phyloP scores from a whole-genome alignment of 2,329 filamentous ascomycete species.

The Beauveria sp. region DNA sequence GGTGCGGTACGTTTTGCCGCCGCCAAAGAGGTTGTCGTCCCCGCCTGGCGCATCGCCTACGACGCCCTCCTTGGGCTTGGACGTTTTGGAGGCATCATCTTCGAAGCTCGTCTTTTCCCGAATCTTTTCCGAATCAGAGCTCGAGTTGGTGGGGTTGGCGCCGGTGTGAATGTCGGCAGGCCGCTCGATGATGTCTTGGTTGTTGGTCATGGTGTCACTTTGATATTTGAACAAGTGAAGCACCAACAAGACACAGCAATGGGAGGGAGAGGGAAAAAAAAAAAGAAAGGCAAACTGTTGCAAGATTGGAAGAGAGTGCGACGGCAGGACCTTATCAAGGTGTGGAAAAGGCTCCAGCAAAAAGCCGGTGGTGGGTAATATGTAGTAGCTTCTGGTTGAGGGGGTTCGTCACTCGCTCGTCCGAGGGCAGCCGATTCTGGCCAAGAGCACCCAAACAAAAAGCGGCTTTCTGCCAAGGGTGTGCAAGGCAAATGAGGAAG shows the following conservation, averaged over 20 bases:
- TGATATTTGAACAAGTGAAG: neutral
- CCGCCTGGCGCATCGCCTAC: neutral
- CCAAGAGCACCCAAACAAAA: neutral
- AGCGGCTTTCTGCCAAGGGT: slow-evolving; percentile 2
- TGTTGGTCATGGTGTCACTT: neutral
- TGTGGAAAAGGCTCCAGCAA: slow-evolving; percentile 1
- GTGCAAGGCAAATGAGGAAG: neutral
- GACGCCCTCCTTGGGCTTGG: slow-evolving; percentile 3
- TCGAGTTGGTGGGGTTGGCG: neutral
- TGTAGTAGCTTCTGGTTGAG: neutral
- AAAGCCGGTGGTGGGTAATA: neutral
- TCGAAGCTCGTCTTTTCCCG: slow-evolving; percentile 7
- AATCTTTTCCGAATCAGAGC: slow-evolving; percentile 1
- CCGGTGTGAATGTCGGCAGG: neutral
- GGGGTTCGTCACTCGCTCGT: neutral
- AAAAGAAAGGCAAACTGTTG: too few relatives aligned
- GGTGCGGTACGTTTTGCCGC: slow-evolving; percentile 25
- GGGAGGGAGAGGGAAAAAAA: neutral
- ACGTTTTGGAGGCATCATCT: slow-evolving; percentile 6
- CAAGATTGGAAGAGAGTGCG: neutral
- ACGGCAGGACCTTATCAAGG: neutral
- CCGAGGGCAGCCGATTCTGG: slow-evolving; percentile 6
- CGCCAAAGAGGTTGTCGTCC: slow-evolving; percentile 8
- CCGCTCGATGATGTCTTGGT: neutral
- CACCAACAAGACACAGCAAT: neutral